Conservation (phyloP, 805 yeast species). For the Ogataea paraovalis region DNA sequence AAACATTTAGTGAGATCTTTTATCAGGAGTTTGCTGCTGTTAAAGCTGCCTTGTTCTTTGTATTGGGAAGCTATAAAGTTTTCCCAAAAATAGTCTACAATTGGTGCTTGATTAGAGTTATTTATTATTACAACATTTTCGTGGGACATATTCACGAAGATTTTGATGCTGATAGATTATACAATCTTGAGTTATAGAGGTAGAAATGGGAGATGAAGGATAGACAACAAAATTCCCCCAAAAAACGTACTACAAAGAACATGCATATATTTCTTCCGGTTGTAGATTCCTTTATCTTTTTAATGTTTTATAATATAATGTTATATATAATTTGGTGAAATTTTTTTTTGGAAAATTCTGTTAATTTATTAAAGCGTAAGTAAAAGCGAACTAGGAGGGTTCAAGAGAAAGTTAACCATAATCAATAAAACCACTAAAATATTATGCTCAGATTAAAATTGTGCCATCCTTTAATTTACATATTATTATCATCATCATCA, state of each 20-base stretch:
- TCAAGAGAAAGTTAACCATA: no score
- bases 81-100: slow-evolving; percentile 64
- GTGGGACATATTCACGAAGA: slow-evolving; percentile 51
- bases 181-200: slow-evolving; percentile 19
- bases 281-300: background rate
- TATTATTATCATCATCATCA: background rate
- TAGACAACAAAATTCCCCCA: background rate
- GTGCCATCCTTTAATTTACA: background rate
- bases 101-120: slow-evolving; percentile 43
- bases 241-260: no score
- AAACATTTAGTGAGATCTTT: slow-evolving; percentile 38
- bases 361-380: background rate
- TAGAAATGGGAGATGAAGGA: background rate
- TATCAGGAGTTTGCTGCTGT: slow-evolving; percentile 49
- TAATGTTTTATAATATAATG: background rate
- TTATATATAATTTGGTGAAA: background rate
- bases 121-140: slow-evolving; percentile 67
- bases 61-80: slow-evolving; percentile 59
- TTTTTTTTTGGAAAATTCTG: background rate
- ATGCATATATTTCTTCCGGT: background rate
- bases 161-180: slow-evolving; percentile 30
- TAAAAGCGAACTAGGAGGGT: background rate
- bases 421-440: background rate
- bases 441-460: background rate
- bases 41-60: slow-evolving; percentile 57